Conservation (phyloP, 75 land plant species). For the Gnetum montanum region DNA sequence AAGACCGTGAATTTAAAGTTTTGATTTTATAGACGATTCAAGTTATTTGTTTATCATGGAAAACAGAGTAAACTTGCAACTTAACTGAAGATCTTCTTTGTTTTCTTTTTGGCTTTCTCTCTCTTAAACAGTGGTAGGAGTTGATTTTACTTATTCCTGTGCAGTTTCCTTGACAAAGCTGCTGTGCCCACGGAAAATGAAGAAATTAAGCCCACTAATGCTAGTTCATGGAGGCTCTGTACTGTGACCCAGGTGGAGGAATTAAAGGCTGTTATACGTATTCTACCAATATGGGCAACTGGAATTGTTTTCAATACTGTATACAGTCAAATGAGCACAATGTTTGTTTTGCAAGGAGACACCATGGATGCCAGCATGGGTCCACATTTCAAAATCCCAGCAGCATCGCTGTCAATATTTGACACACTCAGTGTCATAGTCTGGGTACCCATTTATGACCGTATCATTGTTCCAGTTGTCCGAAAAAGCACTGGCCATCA, state of each 20-base stretch:
- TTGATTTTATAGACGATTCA: background rate
- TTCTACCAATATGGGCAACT: constrained; percentile 60
- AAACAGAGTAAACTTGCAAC: too few species aligned
- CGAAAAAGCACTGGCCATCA: constrained; percentile 47
- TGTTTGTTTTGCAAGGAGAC: constrained; percentile 60
- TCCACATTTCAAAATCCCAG: constrained; percentile 37
- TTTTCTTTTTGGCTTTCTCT: too few species aligned
- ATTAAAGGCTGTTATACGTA: constrained; percentile 35
- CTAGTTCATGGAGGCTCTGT: constrained; percentile 45
- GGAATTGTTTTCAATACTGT: constrained; percentile 53
- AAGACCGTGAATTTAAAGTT: background rate
- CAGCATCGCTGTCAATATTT: constrained; percentile 61
- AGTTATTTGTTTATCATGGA: background rate
- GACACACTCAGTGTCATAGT: constrained; percentile 57
- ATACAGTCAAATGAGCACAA: constrained; percentile 51
- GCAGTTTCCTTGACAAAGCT: constrained; percentile 42
- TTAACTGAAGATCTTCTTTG: background rate
- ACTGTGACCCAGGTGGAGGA: constrained; percentile 75
- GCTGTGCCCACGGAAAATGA: constrained; percentile 10
- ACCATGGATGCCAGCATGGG: constrained; percentile 49
- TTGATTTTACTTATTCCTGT: background rate
- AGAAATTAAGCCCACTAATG: background rate
- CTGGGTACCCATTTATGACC: constrained; percentile 72
- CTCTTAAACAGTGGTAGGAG: too few species aligned
- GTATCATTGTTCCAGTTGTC: constrained; percentile 52